Conservation (phyloP, 352 stramenopile species). For the Phytophthora cryptogea region DNA sequence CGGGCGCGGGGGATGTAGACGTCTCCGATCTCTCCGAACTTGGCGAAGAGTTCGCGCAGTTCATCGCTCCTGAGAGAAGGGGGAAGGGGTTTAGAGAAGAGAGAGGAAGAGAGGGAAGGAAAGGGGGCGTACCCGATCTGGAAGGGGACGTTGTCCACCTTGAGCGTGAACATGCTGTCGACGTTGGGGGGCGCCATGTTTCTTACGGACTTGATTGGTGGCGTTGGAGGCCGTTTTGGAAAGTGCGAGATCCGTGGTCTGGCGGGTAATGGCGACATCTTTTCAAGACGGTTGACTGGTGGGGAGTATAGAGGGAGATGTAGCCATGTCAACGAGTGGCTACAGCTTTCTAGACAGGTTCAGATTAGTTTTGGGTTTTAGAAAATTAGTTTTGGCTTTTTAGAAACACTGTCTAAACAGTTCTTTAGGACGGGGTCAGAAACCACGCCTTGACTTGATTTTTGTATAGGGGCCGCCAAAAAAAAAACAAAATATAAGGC, state of each 20-base stretch:
- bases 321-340: too few species aligned
- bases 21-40: slow-evolving; percentile 82
- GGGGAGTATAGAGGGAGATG: background rate
- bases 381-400: too few species aligned
- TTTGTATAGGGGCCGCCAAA: too few species aligned
- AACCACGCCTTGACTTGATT: too few species aligned
- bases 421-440: too few species aligned
- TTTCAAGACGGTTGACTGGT: background rate
- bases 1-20: slow-evolving; percentile 84
- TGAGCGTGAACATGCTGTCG: slow-evolving; percentile 85
- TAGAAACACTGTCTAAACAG: too few species aligned
- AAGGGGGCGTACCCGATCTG: slow-evolving; percentile 54
- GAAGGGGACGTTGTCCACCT: slow-evolving; percentile 90
- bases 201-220: background rate
- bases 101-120: background rate
- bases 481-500: too few species aligned
- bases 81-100: background rate
- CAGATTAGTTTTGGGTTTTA: too few species aligned
- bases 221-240: slow-evolving; percentile 12
- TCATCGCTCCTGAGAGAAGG: slow-evolving; percentile 40
- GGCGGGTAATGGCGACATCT: background rate
- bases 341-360: too few species aligned
- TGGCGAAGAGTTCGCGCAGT: slow-evolving; percentile 68
- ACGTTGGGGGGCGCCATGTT: slow-evolving; percentile 77
- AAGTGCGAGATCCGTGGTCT: slow-evolving; percentile 22